A percentile compares a stretch with the other conserved stretches of the same genome.
phyloP scores from a whole-genome alignment of 345 rosid genomes.

The Mallotus nudiflorus region DNA sequence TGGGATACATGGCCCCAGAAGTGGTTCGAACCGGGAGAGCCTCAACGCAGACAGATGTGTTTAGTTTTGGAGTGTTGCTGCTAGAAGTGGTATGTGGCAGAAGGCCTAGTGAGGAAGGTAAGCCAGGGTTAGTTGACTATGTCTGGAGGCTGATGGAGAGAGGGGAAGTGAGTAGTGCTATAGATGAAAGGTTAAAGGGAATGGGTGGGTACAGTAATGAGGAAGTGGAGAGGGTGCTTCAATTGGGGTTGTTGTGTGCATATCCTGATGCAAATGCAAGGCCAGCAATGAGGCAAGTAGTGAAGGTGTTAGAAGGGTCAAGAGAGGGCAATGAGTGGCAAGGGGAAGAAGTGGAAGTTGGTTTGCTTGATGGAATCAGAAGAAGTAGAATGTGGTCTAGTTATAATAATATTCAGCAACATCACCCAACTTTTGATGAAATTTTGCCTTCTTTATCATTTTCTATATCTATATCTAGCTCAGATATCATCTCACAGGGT shows the following conservation, averaged over 20 bases:
- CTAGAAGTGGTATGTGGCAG: constrained; percentile 58
- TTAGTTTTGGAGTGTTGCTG: constrained; percentile 49
- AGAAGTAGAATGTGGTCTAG: constrained; percentile 13
- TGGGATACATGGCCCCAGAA: constrained; percentile 79
- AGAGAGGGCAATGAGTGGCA: constrained; percentile 21
- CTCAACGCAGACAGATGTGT: constrained; percentile 46
- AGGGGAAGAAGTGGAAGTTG: constrained; percentile 21
- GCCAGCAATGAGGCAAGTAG: constrained; percentile 78
- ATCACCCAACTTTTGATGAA: constrained; percentile 25
- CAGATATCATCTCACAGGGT: constrained; percentile 26
- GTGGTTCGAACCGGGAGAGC: constrained; percentile 47
- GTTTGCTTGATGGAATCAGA: constrained; percentile 20
- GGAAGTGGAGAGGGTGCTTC: constrained; percentile 49
- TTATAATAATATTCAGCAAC: background rate
- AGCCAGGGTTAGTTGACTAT: constrained; percentile 41
- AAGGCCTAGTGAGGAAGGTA: constrained; percentile 50
- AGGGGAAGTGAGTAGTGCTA: constrained; percentile 42
- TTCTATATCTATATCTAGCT: constrained; percentile 11
- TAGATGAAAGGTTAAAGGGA: constrained; percentile 44
- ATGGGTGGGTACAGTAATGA: constrained; percentile 34
- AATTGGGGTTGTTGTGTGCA: constrained; percentile 63
- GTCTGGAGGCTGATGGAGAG: constrained; percentile 44
- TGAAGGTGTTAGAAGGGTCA: constrained; percentile 53
- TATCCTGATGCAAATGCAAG: constrained; percentile 50
- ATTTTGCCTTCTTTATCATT: constrained; percentile 16